Percentiles rank a stretch among this genome's conserved stretches.
Evolutionary conservation across 1,284 basidiomycete species (phyloP).

Genomic region (Gymnopus androsaceus): DNA sequence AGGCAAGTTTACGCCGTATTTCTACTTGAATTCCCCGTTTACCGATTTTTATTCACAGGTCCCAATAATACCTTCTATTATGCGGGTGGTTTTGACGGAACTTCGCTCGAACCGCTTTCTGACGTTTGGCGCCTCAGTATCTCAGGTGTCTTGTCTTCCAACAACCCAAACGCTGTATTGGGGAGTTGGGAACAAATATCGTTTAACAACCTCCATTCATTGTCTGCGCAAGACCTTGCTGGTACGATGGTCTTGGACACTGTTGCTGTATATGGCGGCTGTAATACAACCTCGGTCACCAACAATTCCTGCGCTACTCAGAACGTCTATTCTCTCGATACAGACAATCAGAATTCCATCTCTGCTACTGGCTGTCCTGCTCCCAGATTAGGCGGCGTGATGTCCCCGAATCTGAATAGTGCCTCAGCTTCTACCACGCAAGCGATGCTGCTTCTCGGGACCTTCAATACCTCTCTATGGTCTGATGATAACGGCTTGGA

Average conservation of each 20-base stretch:
- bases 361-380: conserved; percentile 59
- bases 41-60: conserved; percentile 31
- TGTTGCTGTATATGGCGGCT: conserved; percentile 63
- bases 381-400: conserved; percentile 61
- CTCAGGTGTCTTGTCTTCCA: conserved; percentile 70
- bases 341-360: conserved; percentile 37
- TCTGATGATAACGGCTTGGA: conserved; percentile 59
- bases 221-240: conserved; percentile 42
- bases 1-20: conserved; percentile 32
- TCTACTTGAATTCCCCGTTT: conserved; percentile 55
- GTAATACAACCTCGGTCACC: conserved; percentile 41
- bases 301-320: conserved; percentile 56
- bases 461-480: conserved; percentile 64
- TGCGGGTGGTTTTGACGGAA: conserved; percentile 62
- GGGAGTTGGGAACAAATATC: conserved; percentile 61
- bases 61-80: conserved; percentile 33
- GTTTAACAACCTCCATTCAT: conserved; percentile 40
- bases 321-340: conserved; percentile 56
- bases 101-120: conserved; percentile 47
- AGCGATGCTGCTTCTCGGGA: conserved; percentile 68
- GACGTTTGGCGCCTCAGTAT: conserved; percentile 70
- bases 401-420: conserved; percentile 62
- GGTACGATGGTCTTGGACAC: conserved; percentile 56
- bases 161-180: conserved; percentile 49
- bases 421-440: conserved; percentile 56